phyloP scores from a whole-genome alignment of 2,329 filamentous ascomycete genomes.

The Paraphaeosphaeria sporulosa region DNA sequence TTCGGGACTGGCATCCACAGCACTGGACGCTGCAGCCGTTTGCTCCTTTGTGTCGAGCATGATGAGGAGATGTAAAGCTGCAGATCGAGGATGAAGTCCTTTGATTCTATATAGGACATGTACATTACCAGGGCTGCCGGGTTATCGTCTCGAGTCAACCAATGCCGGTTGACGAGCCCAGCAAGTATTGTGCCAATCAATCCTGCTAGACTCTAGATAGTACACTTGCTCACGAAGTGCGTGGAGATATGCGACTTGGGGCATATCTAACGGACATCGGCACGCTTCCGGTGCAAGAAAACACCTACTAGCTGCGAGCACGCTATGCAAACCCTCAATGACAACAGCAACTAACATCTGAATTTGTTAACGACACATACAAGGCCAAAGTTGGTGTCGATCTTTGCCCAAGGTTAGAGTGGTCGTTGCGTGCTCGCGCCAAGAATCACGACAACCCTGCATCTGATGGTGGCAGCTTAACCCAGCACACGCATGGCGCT shows the following conservation, averaged over 20 bases:
- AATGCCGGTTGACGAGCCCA: background rate
- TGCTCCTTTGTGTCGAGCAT: slow-evolving; percentile 10
- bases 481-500: background rate
- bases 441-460: slow-evolving; percentile 21
- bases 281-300: slow-evolving; percentile 2
- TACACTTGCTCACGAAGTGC: background rate
- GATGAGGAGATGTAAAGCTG: background rate
- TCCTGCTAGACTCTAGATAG: background rate
- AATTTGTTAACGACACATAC: background rate
- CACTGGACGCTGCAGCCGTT: slow-evolving; percentile 3
- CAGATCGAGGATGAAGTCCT: background rate
- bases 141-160: slow-evolving; percentile 1
- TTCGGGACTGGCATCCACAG: slow-evolving; percentile 5
- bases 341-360: slow-evolving; percentile 6
- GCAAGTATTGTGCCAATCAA: background rate
- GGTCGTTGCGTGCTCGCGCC: slow-evolving; percentile 20
- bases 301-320: slow-evolving; percentile 13
- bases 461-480: background rate
- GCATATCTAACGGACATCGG: background rate
- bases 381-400: background rate
- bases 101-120: background rate
- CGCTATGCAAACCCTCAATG: slow-evolving; percentile 23
- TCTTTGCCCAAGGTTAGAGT: slow-evolving; percentile 15
- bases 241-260: background rate
- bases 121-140: background rate